Base-by-base conservation (phyloP, 2,329 filamentous ascomycete genomes). In the Thielaviopsis euricoi region DNA sequence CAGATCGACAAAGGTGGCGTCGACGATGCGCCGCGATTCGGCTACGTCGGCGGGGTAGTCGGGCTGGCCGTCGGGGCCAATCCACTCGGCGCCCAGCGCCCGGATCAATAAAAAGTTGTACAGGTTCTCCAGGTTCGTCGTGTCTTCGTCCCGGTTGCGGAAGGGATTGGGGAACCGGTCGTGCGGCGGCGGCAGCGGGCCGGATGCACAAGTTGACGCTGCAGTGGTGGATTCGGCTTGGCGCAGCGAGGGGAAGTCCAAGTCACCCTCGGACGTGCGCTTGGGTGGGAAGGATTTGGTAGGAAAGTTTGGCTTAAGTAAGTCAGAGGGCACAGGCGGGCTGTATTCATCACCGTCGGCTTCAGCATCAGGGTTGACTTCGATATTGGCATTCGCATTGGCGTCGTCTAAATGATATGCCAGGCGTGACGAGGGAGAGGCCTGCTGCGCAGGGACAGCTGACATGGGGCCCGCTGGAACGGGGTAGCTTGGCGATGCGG, bases 111-210 rank as follows among this genome's bases (percentile, higher is more conserved):
- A 77, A 60, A 77, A 74, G 40, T 71, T 72, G 57, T 82, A 73
- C n/a, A 83, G 66, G n/a, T 71, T 72, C 61, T 77, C 75, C n/a
- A 79, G 70, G 62, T 83, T 80, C 10, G 76, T 81, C 40, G 73
- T 72, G 62, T 80, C 74, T 15, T 70, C 66, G 12, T 66, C 66
- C 55, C 69, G 65, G 3, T 29, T 43, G 19, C 48, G 53, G 59
- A 52, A 58, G 10, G 53, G 56, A 23, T 60, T 60, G 6, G 54
- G 54, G 56, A 60, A 60, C 33, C 37, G 52, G 37, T 51, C 65
- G 43, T 53, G 52, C 19, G 43, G 54, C 46, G 29, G 57, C 22
- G 43, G 40, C n/a, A 23, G 33, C 13, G 23, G 19, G 25, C 49
- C 33, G 6, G 51, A 17, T 6, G 53, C 21, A 26, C 29, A n/a